A percentile compares a stretch with the other conserved stretches of the same genome.
Evolutionary conservation across 768 basidiomycete species (phyloP).

Genomic region (Udeniomyces megalosporus): DNA sequence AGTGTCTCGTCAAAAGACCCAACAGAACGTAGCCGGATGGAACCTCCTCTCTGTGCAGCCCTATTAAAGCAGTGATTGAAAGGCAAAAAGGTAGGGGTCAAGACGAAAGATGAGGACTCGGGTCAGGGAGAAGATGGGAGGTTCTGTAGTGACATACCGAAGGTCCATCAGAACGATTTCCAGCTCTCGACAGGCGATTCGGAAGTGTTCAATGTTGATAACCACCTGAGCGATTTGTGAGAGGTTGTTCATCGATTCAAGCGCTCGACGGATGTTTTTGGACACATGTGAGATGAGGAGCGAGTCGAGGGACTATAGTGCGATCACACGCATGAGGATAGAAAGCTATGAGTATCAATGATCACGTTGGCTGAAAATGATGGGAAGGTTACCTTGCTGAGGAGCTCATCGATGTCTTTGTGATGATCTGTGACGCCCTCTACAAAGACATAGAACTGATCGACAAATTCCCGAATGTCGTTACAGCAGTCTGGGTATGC

Average conservation of each 20-base stretch:
- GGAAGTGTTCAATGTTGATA: slow-evolving; percentile 82
- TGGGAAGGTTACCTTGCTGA: slow-evolving; percentile 72
- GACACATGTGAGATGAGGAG: slow-evolving; percentile 58
- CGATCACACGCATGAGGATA: background rate
- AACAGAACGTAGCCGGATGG: slow-evolving; percentile 37
- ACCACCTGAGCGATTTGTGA: slow-evolving; percentile 87
- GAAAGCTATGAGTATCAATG: too few species aligned
- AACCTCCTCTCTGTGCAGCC: slow-evolving; percentile 66
- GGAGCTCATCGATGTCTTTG: slow-evolving; percentile 73
- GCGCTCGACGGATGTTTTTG: slow-evolving; percentile 55
- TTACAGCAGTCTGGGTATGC: slow-evolving; percentile 90
- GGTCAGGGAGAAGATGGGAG: too few species aligned
- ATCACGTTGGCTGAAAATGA: too few species aligned
- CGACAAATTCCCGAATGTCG: slow-evolving; percentile 75
- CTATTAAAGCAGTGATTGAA: slow-evolving; percentile 31
- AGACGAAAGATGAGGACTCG: background rate
- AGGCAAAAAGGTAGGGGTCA: background rate
- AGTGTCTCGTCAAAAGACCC: slow-evolving; percentile 55
- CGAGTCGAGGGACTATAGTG: slow-evolving; percentile 59
- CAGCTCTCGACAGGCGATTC: slow-evolving; percentile 65
- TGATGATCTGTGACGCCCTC: slow-evolving; percentile 88
- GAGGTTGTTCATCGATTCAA: slow-evolving; percentile 57
- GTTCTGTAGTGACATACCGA: slow-evolving; percentile 39
- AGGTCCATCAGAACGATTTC: slow-evolving; percentile 69
- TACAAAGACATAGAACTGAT: slow-evolving; percentile 89